These are phyloP conservation scores for Neopestalotiopsis rosae DNA, from an alignment of 2,329 filamentous ascomycete genomes.

Conservation along the genomic window DNA sequence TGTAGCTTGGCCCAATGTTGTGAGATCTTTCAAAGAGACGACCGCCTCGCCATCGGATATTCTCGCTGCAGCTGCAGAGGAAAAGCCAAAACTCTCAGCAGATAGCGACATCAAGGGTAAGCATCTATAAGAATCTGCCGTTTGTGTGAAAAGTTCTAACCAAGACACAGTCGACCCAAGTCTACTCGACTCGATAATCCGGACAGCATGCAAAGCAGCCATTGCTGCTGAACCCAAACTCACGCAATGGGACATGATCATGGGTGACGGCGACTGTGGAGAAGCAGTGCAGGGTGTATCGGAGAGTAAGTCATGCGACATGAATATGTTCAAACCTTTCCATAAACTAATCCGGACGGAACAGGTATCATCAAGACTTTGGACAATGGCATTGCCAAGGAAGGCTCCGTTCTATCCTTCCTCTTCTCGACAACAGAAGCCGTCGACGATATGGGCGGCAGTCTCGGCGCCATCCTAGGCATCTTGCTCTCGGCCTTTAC, in stretches of 20 bases:
- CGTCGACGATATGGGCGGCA: conserved; percentile 44
- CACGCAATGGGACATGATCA: conserved; percentile 40
- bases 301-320: conserved; percentile 18
- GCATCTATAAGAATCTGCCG: background rate
- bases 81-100: conserved; percentile 6
- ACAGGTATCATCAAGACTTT: conserved; percentile 35
- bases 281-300: conserved; percentile 35
- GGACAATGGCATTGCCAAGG: conserved; percentile 32
- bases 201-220: conserved; percentile 37
- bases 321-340: background rate
- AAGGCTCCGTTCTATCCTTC: conserved; percentile 37
- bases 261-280: conserved; percentile 40
- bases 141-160: background rate
- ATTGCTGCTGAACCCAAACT: conserved; percentile 39
- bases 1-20: conserved; percentile 51
- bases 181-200: conserved; percentile 32
- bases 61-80: background rate
- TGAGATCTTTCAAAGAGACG: background rate
- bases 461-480: conserved; percentile 39
- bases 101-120: conserved; percentile 23
- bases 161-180: conserved; percentile 31
- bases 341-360: background rate
- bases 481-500: conserved; percentile 34
- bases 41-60: background rate
- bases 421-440: conserved; percentile 35